phyloP scores from a whole-genome alignment of 2,329 filamentous ascomycete species.

The Alternaria arbusti region DNA sequence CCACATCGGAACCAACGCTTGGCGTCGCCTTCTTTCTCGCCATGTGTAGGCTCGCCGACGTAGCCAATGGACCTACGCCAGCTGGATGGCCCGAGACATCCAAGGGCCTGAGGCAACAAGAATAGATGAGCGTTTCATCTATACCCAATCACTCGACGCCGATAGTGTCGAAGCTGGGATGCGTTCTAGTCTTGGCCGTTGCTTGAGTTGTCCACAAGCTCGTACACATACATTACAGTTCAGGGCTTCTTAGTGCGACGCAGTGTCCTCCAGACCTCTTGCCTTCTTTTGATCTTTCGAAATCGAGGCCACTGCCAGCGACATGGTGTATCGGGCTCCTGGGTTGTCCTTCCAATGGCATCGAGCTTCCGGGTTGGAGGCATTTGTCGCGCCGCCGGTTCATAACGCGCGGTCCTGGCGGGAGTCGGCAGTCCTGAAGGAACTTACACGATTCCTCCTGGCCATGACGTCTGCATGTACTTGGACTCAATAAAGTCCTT shows the following conservation, averaged over 20 bases:
- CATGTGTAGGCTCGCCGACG: not conserved
- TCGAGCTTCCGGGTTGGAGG: not conserved
- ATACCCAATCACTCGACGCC: not conserved
- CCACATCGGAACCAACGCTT: not conserved
- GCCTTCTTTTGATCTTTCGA: not conserved
- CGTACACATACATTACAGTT: not conserved
- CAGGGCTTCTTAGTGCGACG: not conserved
- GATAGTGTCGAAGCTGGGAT: not conserved
- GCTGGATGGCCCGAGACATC: not conserved
- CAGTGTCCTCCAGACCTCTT: not conserved
- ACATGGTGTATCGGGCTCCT: not conserved
- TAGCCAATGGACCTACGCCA: not conserved
- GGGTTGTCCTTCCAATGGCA: not conserved
- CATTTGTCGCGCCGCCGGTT: not conserved
- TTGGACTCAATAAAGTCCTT: constrained; percentile 19
- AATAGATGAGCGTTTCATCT: not conserved
- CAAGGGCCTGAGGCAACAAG: not conserved
- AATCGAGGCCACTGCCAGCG: not conserved
- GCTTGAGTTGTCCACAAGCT: not conserved
- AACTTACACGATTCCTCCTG: not conserved
- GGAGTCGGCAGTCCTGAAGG: not conserved
- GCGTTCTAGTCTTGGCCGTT: not conserved
- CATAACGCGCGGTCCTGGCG: not conserved
- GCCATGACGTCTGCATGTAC: not conserved
- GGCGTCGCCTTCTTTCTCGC: not conserved